Base-by-base conservation (phyloP, 1,139 yeast species). In the Pneumocystis oryctolagi region DNA sequence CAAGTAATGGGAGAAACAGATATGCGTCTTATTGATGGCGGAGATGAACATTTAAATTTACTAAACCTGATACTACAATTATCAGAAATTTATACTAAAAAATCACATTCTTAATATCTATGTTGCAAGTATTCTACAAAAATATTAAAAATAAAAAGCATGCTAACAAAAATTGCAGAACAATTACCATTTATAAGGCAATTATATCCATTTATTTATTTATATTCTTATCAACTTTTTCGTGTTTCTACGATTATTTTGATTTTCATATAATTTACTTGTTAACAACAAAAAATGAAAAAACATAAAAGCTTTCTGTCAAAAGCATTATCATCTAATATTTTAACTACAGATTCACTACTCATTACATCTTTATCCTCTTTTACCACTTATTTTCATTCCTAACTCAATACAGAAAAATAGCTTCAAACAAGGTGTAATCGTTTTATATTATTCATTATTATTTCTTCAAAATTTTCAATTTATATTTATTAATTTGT, bases 31-130 rank as follows among this genome's bases (percentile, higher is more conserved):
- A 81, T 84, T 63, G 89, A 84, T 70, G 98, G 99, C 18, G 83
- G 96, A 3, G 95, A 89, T 71, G 99, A 94, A 72, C 90, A 87
- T 66, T 76, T 94, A 47, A 96, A 89, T 70, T 72, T 94, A 42
- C 78, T 92, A 68, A 87, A 88, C 69, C 77, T 89, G 12, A 14
- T 20, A 2, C 4, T 47, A 47, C 55, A 47, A 25, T 25, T 47
- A 47, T 47, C 55, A 47, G 30, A 47, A 47, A 47, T 47, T 47
- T 47, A 47, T 25, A 47, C 55, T 2, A 47, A 47, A 47, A 12
- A 25, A 1, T 14, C 4, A 47, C 55, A 47, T 9, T 2, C 31
- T 3, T 47, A 25, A 47, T 25, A 25, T 42, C 16, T 20, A 20
- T 47, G 2, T 2, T 47, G 4, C 5, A n/a, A 47, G 3, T 42